These are phyloP conservation scores for Hymenoscyphus occultus DNA, from an alignment of 2,329 filamentous ascomycete genomes.

Conservation along the genomic window DNA sequence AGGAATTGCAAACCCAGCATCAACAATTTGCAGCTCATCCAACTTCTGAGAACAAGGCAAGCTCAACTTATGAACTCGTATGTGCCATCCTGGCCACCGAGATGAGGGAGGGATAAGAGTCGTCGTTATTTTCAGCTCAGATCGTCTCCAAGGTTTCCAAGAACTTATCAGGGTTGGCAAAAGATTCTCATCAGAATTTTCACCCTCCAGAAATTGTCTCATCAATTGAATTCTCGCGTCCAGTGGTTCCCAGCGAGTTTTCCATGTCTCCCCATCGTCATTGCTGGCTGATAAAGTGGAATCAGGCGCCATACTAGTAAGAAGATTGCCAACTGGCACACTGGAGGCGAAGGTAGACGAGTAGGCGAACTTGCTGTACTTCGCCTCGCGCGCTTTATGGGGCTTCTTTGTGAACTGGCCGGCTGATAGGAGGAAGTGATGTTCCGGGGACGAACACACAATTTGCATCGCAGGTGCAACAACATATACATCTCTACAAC, in stretches of 20 bases:
- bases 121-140: slow-evolving; percentile 3
- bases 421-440: slow-evolving; percentile 33
- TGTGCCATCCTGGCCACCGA: slow-evolving; percentile 21
- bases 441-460: slow-evolving; percentile 38
- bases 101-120: slow-evolving; percentile 17
- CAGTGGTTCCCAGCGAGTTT: slow-evolving; percentile 37
- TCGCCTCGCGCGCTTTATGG: slow-evolving; percentile 30
- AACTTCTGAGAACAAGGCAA: background rate
- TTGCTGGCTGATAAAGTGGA: slow-evolving; percentile 40
- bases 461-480: slow-evolving; percentile 39
- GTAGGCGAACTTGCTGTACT: slow-evolving; percentile 37
- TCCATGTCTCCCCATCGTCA: slow-evolving; percentile 41
- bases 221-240: slow-evolving; percentile 7
- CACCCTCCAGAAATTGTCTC: background rate
- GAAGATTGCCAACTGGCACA: slow-evolving; percentile 39
- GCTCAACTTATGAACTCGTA: slow-evolving; percentile 15
- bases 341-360: slow-evolving; percentile 39
- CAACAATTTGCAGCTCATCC: background rate
- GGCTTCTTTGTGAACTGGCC: slow-evolving; percentile 29
- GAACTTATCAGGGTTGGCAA: background rate
- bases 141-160: background rate
- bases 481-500: slow-evolving; percentile 29
- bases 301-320: slow-evolving; percentile 42
- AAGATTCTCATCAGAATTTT: no score
- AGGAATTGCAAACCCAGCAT: background rate